Percentiles rank a stretch among this genome's conserved stretches.
Conservation (phyloP, 129 eudicot species). For the Lactuca sativa region DNA sequence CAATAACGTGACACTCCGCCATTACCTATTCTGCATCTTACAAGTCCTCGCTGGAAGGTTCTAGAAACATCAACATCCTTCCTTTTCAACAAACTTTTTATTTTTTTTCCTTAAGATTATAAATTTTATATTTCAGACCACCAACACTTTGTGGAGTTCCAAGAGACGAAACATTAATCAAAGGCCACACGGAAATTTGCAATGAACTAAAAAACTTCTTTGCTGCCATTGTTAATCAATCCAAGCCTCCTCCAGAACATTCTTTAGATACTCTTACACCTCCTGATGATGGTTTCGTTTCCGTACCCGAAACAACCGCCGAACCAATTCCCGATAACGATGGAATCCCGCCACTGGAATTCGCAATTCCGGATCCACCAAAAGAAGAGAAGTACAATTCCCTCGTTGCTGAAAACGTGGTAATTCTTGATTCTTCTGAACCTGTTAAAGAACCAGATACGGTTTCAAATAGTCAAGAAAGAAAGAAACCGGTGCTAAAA, state of each 20-base stretch:
- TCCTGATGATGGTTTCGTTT: slow-evolving; percentile 26
- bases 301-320: slow-evolving; percentile 30
- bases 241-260: slow-evolving; percentile 61
- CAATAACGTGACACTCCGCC: slow-evolving; percentile 77
- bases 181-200: slow-evolving; percentile 69
- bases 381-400: slow-evolving; percentile 30
- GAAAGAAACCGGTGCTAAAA: slow-evolving; percentile 56
- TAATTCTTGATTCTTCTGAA: slow-evolving; percentile 38
- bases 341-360: slow-evolving; percentile 35
- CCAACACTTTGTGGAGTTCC: slow-evolving; percentile 96
- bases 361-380: slow-evolving; percentile 27
- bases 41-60: slow-evolving; percentile 97
- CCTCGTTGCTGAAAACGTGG: slow-evolving; percentile 29
- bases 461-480: slow-evolving; percentile 58
- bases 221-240: slow-evolving; percentile 78
- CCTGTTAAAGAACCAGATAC: slow-evolving; percentile 48
- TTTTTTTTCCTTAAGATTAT: not conserved
- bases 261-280: slow-evolving; percentile 33
- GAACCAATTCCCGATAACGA: slow-evolving; percentile 26
- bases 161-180: slow-evolving; percentile 76
- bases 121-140: slow-evolving; percentile 44
- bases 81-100: not conserved
- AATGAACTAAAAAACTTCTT: slow-evolving; percentile 67
- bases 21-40: slow-evolving; percentile 82
- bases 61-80: slow-evolving; percentile 17